Evolutionary conservation across 1,284 basidiomycete species (phyloP).

Genomic region (Trichosporon sp.): DNA sequence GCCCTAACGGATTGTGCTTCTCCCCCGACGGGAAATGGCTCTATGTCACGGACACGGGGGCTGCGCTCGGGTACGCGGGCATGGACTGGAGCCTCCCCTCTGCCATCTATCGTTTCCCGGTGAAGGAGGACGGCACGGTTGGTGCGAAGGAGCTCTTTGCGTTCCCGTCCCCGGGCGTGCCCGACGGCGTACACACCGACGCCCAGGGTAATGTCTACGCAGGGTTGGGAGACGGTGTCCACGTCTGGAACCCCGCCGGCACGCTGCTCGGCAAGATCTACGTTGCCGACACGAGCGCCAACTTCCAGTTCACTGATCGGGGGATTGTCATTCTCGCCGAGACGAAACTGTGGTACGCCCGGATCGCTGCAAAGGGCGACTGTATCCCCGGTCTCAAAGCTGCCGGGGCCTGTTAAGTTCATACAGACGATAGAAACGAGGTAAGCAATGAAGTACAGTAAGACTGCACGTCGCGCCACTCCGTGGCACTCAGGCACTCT

Average conservation of each 20-base stretch:
- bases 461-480: too few species aligned
- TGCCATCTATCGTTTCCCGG: constrained; percentile 64
- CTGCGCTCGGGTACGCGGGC: constrained; percentile 60
- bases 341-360: constrained; percentile 67
- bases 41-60: constrained; percentile 59
- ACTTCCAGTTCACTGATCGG: constrained; percentile 66
- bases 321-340: constrained; percentile 71
- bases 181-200: constrained; percentile 66
- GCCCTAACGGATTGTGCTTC: constrained; percentile 61
- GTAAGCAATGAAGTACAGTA: too few species aligned
- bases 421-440: too few species aligned
- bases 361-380: constrained; percentile 59
- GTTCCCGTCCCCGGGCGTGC: constrained; percentile 67
- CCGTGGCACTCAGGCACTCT: too few species aligned
- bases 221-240: constrained; percentile 71
- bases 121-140: constrained; percentile 62
- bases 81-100: constrained; percentile 67
- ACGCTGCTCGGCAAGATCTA: constrained; percentile 74
- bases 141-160: constrained; percentile 71
- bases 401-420: neutral
- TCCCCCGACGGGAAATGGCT: constrained; percentile 66
- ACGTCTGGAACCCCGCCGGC: constrained; percentile 69
- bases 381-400: constrained; percentile 36
- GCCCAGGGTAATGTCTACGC: constrained; percentile 68
- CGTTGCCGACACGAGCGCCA: constrained; percentile 63